A percentile compares a stretch with the other conserved stretches of the same genome.
Evolutionary conservation across 176 grass and related monocot species (phyloP).

Genomic region (Hordeum vulgare): DNA sequence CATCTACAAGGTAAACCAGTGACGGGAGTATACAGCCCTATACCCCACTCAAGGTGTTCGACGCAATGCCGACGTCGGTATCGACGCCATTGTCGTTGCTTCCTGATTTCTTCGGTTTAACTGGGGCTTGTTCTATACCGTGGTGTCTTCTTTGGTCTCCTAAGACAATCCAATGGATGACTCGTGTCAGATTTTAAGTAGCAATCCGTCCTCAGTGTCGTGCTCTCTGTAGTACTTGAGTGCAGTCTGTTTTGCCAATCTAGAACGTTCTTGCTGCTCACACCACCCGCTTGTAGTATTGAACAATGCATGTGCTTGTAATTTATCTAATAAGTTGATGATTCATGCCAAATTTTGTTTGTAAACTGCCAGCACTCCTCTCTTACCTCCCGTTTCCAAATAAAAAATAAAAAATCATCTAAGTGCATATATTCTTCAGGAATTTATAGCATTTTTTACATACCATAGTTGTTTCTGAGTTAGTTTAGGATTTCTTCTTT

Average conservation of each 20-base stretch:
- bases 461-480: background rate
- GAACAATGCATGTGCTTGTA: background rate
- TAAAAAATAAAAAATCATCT: too few species aligned
- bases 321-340: background rate
- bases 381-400: background rate
- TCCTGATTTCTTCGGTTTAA: background rate
- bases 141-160: background rate
- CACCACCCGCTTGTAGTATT: background rate
- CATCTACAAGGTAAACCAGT: conserved; percentile 19
- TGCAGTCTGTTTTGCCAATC: background rate
- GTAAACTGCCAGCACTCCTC: background rate
- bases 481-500: background rate
- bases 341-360: background rate
- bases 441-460: background rate
- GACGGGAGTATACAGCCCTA: background rate
- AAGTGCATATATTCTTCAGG: background rate
- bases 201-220: background rate
- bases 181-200: background rate
- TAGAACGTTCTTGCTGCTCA: background rate
- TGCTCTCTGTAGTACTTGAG: background rate
- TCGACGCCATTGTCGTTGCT: background rate
- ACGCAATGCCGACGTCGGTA: background rate
- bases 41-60: conserved; percentile 27
- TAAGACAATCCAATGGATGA: background rate
- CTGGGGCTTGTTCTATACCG: background rate